Conservation (phyloP, 805 yeast genomes). For the Millerozyma acaciae region DNA sequence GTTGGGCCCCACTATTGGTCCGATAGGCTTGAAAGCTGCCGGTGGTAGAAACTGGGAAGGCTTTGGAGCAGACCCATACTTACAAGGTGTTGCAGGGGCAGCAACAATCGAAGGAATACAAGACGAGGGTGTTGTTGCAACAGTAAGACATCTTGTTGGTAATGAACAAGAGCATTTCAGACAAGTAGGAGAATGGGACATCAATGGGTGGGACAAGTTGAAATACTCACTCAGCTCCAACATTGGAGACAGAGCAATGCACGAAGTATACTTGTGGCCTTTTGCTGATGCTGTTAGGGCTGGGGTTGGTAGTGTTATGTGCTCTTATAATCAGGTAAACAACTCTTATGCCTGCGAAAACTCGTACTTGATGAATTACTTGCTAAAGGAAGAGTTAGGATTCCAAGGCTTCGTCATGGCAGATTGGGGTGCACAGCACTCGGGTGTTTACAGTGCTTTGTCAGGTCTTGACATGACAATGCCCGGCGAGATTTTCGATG, state of each 20-base stretch:
- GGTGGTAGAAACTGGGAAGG: slow-evolving; percentile 68
- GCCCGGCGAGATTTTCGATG: slow-evolving; percentile 57
- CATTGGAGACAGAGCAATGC: slow-evolving; percentile 59
- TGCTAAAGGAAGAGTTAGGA: slow-evolving; percentile 58
- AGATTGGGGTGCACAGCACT: slow-evolving; percentile 64
- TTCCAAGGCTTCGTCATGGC: slow-evolving; percentile 66
- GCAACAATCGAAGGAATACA: slow-evolving; percentile 54
- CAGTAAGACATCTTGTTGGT: slow-evolving; percentile 54
- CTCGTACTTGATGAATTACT: slow-evolving; percentile 48
- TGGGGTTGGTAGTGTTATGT: slow-evolving; percentile 60
- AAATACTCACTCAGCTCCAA: slow-evolving; percentile 46
- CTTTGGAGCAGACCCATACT: slow-evolving; percentile 59
- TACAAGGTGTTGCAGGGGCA: slow-evolving; percentile 53
- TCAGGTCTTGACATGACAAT: slow-evolving; percentile 64
- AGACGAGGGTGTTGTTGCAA: slow-evolving; percentile 54
- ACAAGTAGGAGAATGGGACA: slow-evolving; percentile 48
- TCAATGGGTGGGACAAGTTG: slow-evolving; percentile 41
- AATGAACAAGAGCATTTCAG: slow-evolving; percentile 63
- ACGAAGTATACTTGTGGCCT: slow-evolving; percentile 63
- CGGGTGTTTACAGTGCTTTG: slow-evolving; percentile 52
- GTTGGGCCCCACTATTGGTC: slow-evolving; percentile 57
- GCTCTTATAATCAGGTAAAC: slow-evolving; percentile 56
- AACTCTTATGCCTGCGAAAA: slow-evolving; percentile 59
- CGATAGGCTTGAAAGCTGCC: slow-evolving; percentile 57
- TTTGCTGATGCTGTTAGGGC: slow-evolving; percentile 60